These are phyloP conservation scores for Polyplosphaeria fusca DNA, from an alignment of 495 filamentous ascomycete species.

Conservation along the genomic window DNA sequence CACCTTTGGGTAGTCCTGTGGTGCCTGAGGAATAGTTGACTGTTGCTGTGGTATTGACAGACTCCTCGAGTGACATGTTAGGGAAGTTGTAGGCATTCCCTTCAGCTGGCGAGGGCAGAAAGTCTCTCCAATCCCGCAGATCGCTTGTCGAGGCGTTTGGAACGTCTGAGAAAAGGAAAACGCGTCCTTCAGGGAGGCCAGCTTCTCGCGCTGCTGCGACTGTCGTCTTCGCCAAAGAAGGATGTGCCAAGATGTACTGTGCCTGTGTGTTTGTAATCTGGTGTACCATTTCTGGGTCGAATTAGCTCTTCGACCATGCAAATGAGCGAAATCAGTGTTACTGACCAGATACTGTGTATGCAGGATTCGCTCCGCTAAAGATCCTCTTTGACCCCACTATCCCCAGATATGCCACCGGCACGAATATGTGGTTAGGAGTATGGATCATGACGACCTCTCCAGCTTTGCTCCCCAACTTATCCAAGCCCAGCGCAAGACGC, in stretches of 20 bases:
- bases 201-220: constrained; percentile 45
- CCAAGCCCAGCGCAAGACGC: constrained; percentile 44
- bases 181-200: constrained; percentile 40
- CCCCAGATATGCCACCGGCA: constrained; percentile 48
- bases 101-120: constrained; percentile 48
- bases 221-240: constrained; percentile 39
- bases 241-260: constrained; percentile 41
- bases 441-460: constrained; percentile 49
- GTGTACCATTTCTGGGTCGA: constrained; percentile 40
- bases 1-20: constrained; percentile 41
- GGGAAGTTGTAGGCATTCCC: constrained; percentile 48
- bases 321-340: not conserved
- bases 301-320: not conserved
- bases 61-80: constrained; percentile 39
- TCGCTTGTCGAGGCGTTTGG: constrained; percentile 33
- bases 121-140: constrained; percentile 50
- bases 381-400: constrained; percentile 45
- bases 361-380: constrained; percentile 41
- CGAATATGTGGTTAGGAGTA: constrained; percentile 50
- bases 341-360: constrained; percentile 40
- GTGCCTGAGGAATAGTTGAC: constrained; percentile 49
- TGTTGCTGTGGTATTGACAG: constrained; percentile 47
- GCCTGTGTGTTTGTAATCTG: constrained; percentile 46
- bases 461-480: constrained; percentile 38
- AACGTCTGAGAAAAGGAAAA: constrained; percentile 53